Evolutionary conservation across 176 grass and related monocot species (phyloP).

Genomic region (Areca catechu): DNA sequence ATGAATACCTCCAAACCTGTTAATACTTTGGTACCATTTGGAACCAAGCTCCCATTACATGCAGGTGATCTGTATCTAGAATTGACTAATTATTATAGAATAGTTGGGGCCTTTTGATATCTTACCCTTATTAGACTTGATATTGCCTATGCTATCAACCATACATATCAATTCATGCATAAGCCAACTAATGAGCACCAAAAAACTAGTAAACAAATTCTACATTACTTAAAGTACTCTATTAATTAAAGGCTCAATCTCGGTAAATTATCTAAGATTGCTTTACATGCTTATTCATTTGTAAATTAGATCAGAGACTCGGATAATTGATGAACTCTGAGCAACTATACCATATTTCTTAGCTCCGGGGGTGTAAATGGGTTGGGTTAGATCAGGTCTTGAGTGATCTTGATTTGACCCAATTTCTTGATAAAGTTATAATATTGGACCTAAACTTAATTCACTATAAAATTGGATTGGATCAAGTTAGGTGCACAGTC

Average conservation of each 20-base stretch:
- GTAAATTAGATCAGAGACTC: too few species aligned
- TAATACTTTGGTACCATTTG: not conserved
- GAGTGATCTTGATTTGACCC: too few species aligned
- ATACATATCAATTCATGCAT: not conserved
- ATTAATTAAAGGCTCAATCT: not conserved
- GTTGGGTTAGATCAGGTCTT: too few species aligned
- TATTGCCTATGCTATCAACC: not conserved
- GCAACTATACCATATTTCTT: not conserved
- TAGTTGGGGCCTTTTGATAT: not conserved
- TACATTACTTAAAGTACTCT: not conserved
- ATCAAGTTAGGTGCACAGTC: too few species aligned
- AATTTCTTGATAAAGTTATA: too few species aligned
- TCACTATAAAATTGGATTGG: too few species aligned
- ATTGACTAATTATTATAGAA: not conserved
- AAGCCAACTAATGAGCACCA: not conserved
- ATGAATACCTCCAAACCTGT: not conserved
- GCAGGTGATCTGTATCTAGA: not conserved
- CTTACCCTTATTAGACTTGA: not conserved
- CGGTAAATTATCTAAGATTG: not conserved
- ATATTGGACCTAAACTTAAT: too few species aligned
- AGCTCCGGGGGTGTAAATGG: too few species aligned
- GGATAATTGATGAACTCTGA: too few species aligned
- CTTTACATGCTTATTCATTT: too few species aligned
- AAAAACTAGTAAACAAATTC: not conserved
- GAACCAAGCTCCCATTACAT: too few species aligned